These are phyloP conservation scores for Phialocephala subalpina DNA, from an alignment of 2,329 filamentous ascomycete species.

Conservation along the genomic window DNA sequence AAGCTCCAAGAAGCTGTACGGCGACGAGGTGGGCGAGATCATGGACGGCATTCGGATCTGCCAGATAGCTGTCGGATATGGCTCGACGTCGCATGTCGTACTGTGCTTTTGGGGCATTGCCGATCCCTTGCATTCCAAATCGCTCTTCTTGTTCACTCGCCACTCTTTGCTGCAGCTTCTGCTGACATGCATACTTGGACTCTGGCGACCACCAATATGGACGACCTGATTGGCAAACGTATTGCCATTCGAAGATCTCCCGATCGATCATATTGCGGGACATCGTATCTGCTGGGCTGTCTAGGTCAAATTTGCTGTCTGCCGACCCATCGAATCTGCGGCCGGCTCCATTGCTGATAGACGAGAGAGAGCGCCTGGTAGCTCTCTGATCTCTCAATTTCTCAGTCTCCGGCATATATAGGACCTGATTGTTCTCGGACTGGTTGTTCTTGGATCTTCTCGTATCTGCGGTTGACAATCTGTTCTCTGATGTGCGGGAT, in stretches of 20 bases:
- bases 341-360: slow-evolving; percentile 34
- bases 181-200: slow-evolving; percentile 32
- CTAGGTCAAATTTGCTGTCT: slow-evolving; percentile 17
- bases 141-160: slow-evolving; percentile 19
- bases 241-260: slow-evolving; percentile 44
- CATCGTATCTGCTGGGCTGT: slow-evolving; percentile 25
- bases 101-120: slow-evolving; percentile 19
- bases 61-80: slow-evolving; percentile 37
- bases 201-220: slow-evolving; percentile 45
- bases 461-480: neutral
- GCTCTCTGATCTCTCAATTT: slow-evolving; percentile 15
- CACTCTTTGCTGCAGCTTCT: slow-evolving; percentile 23
- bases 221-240: slow-evolving; percentile 40
- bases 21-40: slow-evolving; percentile 42
- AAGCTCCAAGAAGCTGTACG: slow-evolving; percentile 42
- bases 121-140: slow-evolving; percentile 29
- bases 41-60: slow-evolving; percentile 31
- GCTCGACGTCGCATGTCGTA: slow-evolving; percentile 29
- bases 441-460: slow-evolving; percentile 19
- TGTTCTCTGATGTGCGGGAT: slow-evolving; percentile 1
- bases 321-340: slow-evolving; percentile 26
- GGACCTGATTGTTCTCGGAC: slow-evolving; percentile 37
- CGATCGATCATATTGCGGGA: slow-evolving; percentile 41
- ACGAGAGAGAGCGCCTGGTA: slow-evolving; percentile 36
- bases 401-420: slow-evolving; percentile 33